Evolutionary conservation across 1,139 yeast genomes (phyloP), one percentile per base, ranked within the genome.

Genomic region (Lodderomyces margitis): DNA sequence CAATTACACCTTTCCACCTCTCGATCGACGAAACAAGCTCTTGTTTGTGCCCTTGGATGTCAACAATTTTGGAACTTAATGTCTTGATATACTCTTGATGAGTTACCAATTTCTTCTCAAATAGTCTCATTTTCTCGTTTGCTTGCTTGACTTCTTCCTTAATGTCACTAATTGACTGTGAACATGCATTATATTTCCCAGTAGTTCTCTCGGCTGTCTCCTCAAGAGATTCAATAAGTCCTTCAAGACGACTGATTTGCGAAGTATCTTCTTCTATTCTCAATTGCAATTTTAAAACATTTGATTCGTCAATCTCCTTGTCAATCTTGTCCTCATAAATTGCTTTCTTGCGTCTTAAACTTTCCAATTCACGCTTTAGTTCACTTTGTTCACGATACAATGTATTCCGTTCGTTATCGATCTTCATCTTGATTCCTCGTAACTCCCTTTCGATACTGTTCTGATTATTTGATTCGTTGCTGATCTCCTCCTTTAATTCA

Each of bases 261-360:
- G 51, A 47, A 20, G 58, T 50, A 36, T 54, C 48, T 14, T 64
- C 68, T 10, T 58, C 59, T 17, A 70, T 66, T 40, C 62, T 64
- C 11, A 58, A 52, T 38, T 57, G 55, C 27, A 66, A 57, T 16
- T 61, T 52, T 21, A 61, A 68, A 15, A 70, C 61, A 33, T 56
- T 61, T n/a, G 61, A 56, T 19, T 58, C 49, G 41, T 66, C 68
- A 5, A 66, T 70, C 44, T 62, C 65, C 21, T 66, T 73, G 21
- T 59, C 61, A n/a, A 68, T 52, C 30, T 57, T 55, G 23, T 56
- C 54, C 43, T 70, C 68, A 8, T 62, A 47, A 15, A 52, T 50
- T 38, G 49, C 52, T 15, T 58, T 51, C 38, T 58, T 47, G 24
- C 45, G 44, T 37, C 49, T 54, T 37, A 54, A 43, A 9, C 45